Percentiles rank a stretch among this genome's conserved stretches.
Evolutionary conservation across 2,329 filamentous ascomycete genomes (phyloP).

Genomic region (Lecanicillium sp.): DNA sequence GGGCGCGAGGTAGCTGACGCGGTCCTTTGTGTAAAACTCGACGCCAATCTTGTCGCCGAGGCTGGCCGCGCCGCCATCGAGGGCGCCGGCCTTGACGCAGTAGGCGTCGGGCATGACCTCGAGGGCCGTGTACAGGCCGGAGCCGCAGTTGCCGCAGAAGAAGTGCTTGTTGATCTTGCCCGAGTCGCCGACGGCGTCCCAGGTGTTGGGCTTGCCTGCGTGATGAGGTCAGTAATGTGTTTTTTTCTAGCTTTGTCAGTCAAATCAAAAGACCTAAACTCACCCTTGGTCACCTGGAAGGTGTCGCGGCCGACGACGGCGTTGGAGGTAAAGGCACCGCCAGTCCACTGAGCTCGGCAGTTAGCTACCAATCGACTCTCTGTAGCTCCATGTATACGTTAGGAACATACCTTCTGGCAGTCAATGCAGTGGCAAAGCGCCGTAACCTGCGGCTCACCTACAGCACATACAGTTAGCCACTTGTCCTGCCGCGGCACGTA

Average conservation of each 20-base stretch:
- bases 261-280: neutral
- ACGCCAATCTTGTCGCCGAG: constrained; percentile 34
- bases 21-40: constrained; percentile 46
- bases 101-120: constrained; percentile 44
- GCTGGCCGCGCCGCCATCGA: constrained; percentile 39
- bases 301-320: constrained; percentile 36
- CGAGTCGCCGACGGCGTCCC: constrained; percentile 36
- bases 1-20: constrained; percentile 33
- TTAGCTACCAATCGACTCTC: neutral
- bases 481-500: neutral
- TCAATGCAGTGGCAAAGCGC: constrained; percentile 46
- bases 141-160: constrained; percentile 46
- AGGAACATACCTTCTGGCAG: constrained; percentile 41
- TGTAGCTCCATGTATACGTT: neutral
- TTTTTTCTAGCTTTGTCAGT: neutral
- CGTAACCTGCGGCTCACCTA: constrained; percentile 32
- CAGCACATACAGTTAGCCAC: neutral
- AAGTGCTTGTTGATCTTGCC: constrained; percentile 49
- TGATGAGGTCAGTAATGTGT: neutral
- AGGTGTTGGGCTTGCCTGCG: constrained; percentile 37
- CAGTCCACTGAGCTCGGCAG: constrained; percentile 34
- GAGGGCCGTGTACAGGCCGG: constrained; percentile 41
- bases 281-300: constrained; percentile 43
- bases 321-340: constrained; percentile 48
- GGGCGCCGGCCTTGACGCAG: constrained; percentile 41